Evolutionary conservation across 345 rosid genomes (phyloP).

Genomic region (Laguncularia racemosa): DNA sequence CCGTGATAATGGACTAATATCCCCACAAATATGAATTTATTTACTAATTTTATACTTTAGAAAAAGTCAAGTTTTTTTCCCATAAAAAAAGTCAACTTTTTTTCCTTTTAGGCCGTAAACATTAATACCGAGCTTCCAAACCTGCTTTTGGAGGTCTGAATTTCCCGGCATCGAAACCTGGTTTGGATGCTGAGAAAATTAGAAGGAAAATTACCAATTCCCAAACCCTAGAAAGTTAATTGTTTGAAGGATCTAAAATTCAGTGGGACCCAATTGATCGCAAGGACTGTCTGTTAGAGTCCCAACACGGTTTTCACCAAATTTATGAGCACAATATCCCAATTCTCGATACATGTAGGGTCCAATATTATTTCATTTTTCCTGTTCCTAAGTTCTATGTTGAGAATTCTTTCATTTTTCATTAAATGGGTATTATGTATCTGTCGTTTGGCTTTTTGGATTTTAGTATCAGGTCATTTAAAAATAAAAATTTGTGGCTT

Average conservation of each 20-base stretch:
- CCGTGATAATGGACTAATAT: no score
- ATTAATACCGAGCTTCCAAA: no score
- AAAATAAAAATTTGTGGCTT: no score
- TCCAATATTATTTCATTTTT: conserved; percentile 6
- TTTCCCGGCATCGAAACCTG: background rate
- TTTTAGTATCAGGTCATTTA: no score
- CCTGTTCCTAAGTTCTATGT: background rate
- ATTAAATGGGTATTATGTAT: no score
- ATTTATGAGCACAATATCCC: conserved; percentile 87
- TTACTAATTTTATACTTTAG: no score
- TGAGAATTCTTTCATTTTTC: background rate
- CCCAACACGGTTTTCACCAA: conserved; percentile 24
- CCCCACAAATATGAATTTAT: no score
- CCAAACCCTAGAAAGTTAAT: background rate
- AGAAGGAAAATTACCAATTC: background rate
- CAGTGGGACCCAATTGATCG: conserved; percentile 23
- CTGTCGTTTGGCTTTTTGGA: no score
- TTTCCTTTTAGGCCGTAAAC: no score
- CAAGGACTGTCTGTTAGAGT: conserved; percentile 22
- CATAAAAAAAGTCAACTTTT: no score
- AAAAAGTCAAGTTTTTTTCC: no score
- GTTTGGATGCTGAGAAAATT: conserved; percentile 5
- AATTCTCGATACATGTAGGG: conserved; percentile 42
- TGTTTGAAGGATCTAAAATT: no score
- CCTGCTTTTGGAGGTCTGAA: background rate